These are phyloP conservation scores for Ananas comosus DNA, from an alignment of 176 grass and related monocot species.

Conservation along the genomic window DNA sequence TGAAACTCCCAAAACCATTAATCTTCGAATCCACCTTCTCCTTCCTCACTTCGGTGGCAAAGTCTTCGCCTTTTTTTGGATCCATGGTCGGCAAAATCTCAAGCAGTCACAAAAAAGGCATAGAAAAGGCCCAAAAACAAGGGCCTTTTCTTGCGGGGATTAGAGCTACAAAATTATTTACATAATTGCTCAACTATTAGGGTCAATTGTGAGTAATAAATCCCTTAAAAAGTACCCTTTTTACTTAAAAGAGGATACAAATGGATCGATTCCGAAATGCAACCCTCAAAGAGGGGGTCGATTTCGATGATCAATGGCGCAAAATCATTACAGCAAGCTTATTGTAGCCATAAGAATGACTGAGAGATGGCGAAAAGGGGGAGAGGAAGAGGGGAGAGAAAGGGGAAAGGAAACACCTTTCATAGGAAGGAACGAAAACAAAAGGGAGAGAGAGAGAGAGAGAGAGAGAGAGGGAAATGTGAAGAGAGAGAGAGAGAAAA, in stretches of 20 bases:
- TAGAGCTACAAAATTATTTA: not conserved
- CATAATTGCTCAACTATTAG: not conserved
- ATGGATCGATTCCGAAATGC: too few relatives aligned
- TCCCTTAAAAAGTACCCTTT: not conserved
- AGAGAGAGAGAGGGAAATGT: not conserved
- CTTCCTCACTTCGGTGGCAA: not conserved
- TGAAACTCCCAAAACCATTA: conserved; percentile 5
- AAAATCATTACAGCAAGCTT: not conserved
- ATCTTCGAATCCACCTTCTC: not conserved
- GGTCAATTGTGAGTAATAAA: not conserved
- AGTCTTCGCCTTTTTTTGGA: not conserved
- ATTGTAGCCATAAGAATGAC: not conserved
- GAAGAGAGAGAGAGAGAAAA: not conserved
- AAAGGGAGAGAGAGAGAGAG: not conserved
- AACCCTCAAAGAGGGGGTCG: too few relatives aligned
- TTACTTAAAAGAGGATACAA: too few relatives aligned
- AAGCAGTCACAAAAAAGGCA: not conserved
- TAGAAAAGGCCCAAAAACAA: not conserved
- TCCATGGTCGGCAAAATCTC: conserved; percentile 22
- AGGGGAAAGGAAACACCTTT: conserved; percentile 1
- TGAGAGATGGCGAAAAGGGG: not conserved
- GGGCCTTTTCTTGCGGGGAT: not conserved
- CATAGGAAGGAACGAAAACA: not conserved
- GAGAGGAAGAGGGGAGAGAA: not conserved
- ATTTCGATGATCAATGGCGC: too few relatives aligned